Evolutionary conservation across 768 basidiomycete genomes (phyloP).

Genomic region (Trametes cubensis): DNA sequence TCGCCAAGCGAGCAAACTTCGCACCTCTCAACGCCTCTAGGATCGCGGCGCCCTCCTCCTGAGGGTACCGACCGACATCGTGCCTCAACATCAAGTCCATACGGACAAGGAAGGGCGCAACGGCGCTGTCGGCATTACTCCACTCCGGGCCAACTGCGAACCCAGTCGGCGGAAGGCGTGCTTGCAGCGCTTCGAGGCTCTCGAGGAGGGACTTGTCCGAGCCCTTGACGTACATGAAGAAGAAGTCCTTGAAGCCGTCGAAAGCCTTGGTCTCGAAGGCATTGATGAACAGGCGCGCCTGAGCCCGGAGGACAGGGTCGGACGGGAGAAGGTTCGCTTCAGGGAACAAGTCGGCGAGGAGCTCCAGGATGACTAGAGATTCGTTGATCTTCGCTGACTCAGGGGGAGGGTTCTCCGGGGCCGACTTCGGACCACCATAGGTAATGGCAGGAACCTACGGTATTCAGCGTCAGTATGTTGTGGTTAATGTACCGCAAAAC

Average conservation of each 20-base stretch:
- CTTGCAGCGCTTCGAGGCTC: slow-evolving; percentile 51
- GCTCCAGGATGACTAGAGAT: slow-evolving; percentile 65
- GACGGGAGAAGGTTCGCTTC: slow-evolving; percentile 51
- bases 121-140: slow-evolving; percentile 62
- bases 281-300: slow-evolving; percentile 66
- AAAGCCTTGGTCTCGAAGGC: slow-evolving; percentile 47
- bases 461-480: background rate
- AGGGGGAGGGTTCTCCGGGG: slow-evolving; percentile 57
- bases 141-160: slow-evolving; percentile 46
- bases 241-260: slow-evolving; percentile 41
- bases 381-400: slow-evolving; percentile 63
- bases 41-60: slow-evolving; percentile 48
- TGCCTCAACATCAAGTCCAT: slow-evolving; percentile 46
- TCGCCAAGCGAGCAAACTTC: slow-evolving; percentile 51
- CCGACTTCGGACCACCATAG: slow-evolving; percentile 61
- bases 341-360: slow-evolving; percentile 62
- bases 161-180: slow-evolving; percentile 50
- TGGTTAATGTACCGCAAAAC: background rate
- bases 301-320: slow-evolving; percentile 58
- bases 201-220: slow-evolving; percentile 44
- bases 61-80: slow-evolving; percentile 53
- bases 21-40: slow-evolving; percentile 45
- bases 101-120: slow-evolving; percentile 61
- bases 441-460: slow-evolving; percentile 58
- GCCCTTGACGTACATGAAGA: slow-evolving; percentile 52